Base-by-base conservation (phyloP, 2,329 filamentous ascomycete genomes). In the Myriosclerotinia duriaeana region DNA sequence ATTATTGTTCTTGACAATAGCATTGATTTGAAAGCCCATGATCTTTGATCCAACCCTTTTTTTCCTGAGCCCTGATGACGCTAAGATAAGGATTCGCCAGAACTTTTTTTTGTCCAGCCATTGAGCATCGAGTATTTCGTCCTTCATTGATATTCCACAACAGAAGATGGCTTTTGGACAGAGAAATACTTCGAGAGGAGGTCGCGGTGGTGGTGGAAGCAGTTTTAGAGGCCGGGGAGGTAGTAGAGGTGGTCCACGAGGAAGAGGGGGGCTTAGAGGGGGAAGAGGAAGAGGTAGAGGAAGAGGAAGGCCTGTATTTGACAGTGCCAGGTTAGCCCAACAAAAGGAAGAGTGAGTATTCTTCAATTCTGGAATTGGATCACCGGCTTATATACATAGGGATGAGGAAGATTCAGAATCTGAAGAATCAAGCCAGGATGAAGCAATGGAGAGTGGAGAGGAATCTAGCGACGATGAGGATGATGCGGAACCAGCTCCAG, bases 251-350 rank as follows among this genome's bases (percentile, higher is more conserved):
- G 30, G 30, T 34, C 67, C 61, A 48, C 66, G 70, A 60, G 70
- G 72, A 53, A 67, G 71, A 36, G 66, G 70, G 9, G 69, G 74
- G 42, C 38, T 64, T 66, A 70, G 77, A 69, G 71, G 72, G 66
- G 69, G 74, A 26, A 68, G 76, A 66, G 66, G 72, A 34, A 67
- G 72, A 55, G 70, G 76, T 58, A 72, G 77, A 60, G 77, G 77
- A 65, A 72, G 77, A 60, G 77, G 77, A 65, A 78, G 77, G 26
- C 78, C 77, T 42, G 78, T 77, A 46, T 85, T 84, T 67, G 78
- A 82, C 69, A 80, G 77, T 66, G 77, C 78, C 22, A 78, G 83
- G 70, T 68, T 84, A 65, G 81, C 80, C 53, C 77, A 81, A 61
- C 76, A 80, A 40, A 79, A 81, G 77, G 80, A 78, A 74, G 78